Conservation (phyloP, 306 rosid species). For the Trifolium subterraneum region DNA sequence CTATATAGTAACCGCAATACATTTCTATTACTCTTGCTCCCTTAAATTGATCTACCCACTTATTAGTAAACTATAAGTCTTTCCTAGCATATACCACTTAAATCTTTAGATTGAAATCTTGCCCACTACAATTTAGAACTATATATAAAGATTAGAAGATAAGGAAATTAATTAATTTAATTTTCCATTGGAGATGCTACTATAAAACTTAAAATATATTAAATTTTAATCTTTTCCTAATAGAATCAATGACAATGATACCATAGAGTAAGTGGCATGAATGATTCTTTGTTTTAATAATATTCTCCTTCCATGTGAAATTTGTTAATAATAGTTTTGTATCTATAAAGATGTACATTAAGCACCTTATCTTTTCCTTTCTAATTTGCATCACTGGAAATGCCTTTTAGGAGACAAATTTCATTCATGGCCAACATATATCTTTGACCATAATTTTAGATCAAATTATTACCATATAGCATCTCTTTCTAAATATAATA, state of each 20-base stretch:
- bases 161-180: background rate
- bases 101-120: too few relatives aligned
- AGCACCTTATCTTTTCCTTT: conserved; percentile 6
- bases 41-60: too few relatives aligned
- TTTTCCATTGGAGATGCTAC: background rate
- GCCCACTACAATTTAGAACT: background rate
- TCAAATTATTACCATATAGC: conserved; percentile 13
- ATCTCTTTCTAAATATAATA: conserved; percentile 4
- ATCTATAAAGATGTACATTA: conserved; percentile 14
- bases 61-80: too few relatives aligned
- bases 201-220: too few relatives aligned
- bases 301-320: conserved; percentile 4
- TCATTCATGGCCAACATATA: conserved; percentile 13
- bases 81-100: too few relatives aligned
- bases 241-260: background rate
- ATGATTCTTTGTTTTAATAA: conserved; percentile 25
- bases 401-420: conserved; percentile 30
- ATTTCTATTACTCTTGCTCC: too few relatives aligned
- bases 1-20: too few relatives aligned
- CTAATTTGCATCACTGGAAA: conserved; percentile 3
- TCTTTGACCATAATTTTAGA: conserved; percentile 14
- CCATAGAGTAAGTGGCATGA: background rate
- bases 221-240: background rate
- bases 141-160: background rate
- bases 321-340: conserved; percentile 21